phyloP scores from a whole-genome alignment of 768 basidiomycete genomes.

The Boletus fagicola region DNA sequence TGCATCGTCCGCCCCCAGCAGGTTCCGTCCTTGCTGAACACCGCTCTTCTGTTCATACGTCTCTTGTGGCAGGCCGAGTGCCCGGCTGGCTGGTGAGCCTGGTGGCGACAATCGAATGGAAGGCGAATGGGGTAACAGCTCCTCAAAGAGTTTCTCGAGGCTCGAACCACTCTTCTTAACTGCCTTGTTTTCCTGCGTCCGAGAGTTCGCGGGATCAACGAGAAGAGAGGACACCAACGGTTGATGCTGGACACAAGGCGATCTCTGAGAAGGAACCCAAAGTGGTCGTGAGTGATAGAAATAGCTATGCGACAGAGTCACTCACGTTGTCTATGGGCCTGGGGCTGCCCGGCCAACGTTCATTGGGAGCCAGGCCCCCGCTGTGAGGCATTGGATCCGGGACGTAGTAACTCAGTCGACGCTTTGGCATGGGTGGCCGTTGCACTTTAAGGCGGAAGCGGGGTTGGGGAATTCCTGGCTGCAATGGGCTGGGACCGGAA shows the following conservation, averaged over 20 bases:
- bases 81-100: slow-evolving; percentile 9
- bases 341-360: slow-evolving; percentile 16
- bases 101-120: slow-evolving; percentile 23
- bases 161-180: slow-evolving; percentile 2
- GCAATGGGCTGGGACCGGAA: not conserved
- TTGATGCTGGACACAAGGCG: slow-evolving; percentile 16
- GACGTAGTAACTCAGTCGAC: slow-evolving; percentile 13
- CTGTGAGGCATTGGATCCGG: slow-evolving; percentile 6
- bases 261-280: not conserved
- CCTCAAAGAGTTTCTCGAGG: slow-evolving; percentile 15
- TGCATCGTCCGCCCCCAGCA: not conserved
- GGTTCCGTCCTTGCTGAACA: not conserved
- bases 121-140: slow-evolving; percentile 13
- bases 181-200: not conserved
- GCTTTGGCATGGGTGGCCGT: slow-evolving; percentile 30
- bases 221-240: slow-evolving; percentile 11
- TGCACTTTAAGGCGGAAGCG: slow-evolving; percentile 27
- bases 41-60: not conserved
- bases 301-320: not conserved
- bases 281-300: not conserved
- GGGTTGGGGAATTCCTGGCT: slow-evolving; percentile 9
- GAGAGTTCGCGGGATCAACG: not conserved
- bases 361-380: not conserved
- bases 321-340: slow-evolving; percentile 17
- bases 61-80: slow-evolving; percentile 1